Base-by-base conservation (phyloP, 805 yeast species). In the Myxozyma neotropica region DNA sequence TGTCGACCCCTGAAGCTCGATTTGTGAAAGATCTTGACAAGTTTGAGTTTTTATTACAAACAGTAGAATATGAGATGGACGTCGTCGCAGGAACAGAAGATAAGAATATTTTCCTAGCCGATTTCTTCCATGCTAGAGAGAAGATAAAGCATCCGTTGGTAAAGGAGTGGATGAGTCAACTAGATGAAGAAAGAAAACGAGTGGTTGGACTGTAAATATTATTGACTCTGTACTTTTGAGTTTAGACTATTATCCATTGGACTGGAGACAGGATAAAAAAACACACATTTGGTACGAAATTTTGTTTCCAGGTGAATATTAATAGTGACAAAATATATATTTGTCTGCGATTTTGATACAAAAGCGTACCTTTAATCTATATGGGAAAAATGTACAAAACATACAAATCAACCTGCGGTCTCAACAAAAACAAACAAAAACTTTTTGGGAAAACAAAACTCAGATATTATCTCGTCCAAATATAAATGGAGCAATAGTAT, bases 11-110 rank as follows among this genome's bases (percentile, higher is more conserved):
- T 26, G 98, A 93, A 73, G 96, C 97, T 12, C 79, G 85, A 55
- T 89, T 89, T 67, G 97, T 93, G 64, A 93, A 93, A 75, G 97
- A 93, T 73, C 84, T 94, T 61, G 98, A 93, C 74, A 93, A 93
- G 78, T 88, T 83, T 70, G 97, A 91, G 74, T 82, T 91, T 82
- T 84, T 80, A 89, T 66, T 71, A 43, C 80, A 77, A 66, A 67
- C 75, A 38, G 65, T 69, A 38, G 79, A 91, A 73, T 93, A 92
- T 71, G 96, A 90, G 75, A 85, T 83, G 67, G 77, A 78, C 64
- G 81, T 78, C 67, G 80, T 84, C 10, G 81, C 84, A 45, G 73
- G 73, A 53, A 81, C 81, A 61, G 63, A 59, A 38, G 24, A 31
- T n/a, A 31, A 36, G 13, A 36, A 49, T 12, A 56, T 57, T n/a